Percentiles rank a stretch among this genome's conserved stretches.
Conservation (phyloP, 169 alveolate species). For the Plasmodium cynomolgi region DNA sequence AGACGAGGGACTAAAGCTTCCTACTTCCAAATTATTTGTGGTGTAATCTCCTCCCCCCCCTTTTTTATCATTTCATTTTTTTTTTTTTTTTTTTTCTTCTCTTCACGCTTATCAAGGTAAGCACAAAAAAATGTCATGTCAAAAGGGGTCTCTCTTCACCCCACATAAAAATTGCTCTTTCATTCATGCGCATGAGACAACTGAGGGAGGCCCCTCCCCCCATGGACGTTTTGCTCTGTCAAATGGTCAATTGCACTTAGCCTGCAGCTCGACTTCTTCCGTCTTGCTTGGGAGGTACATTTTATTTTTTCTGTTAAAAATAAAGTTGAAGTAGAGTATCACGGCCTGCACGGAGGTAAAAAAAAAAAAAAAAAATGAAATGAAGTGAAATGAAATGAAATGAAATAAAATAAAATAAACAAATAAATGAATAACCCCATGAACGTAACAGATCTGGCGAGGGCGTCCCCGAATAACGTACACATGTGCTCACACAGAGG, state of each 20-base stretch:
- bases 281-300: slow-evolving; percentile 23
- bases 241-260: slow-evolving; percentile 20
- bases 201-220: neutral
- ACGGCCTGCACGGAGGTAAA: slow-evolving; percentile 1
- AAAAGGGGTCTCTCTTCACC: neutral
- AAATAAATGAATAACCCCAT: too few relatives aligned
- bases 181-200: neutral
- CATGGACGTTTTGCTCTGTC: neutral
- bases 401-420: too few relatives aligned
- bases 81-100: too few relatives aligned
- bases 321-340: slow-evolving; percentile 15
- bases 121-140: neutral
- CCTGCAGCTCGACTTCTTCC: slow-evolving; percentile 41
- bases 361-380: neutral
- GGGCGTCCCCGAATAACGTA: neutral
- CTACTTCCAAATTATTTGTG: neutral
- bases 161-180: neutral
- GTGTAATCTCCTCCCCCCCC: neutral
- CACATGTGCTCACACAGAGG: neutral
- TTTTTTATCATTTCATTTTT: neutral
- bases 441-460: neutral
- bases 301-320: slow-evolving; percentile 21
- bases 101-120: neutral
- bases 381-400: neutral
- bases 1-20: neutral